These are phyloP conservation scores for Boletellus emodensis DNA, from an alignment of 768 basidiomycete genomes.

Conservation along the genomic window DNA sequence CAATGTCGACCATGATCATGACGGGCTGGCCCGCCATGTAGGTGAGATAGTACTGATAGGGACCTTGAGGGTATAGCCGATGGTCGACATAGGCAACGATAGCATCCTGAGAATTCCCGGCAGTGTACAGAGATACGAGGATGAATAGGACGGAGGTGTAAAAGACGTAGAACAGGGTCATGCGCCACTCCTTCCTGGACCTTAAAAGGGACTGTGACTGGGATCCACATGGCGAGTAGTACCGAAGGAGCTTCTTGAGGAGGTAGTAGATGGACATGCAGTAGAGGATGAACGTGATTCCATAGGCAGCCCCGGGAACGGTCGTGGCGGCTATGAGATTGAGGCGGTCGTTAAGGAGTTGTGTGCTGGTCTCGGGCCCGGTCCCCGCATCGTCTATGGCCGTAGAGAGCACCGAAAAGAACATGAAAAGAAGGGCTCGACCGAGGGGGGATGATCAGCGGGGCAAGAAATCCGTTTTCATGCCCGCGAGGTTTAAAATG, in stretches of 20 bases:
- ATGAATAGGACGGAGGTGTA: constrained; percentile 28
- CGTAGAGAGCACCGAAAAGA: not conserved
- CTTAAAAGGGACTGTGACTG: constrained; percentile 6
- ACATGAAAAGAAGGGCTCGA: constrained; percentile 3
- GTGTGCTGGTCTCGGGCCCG: not conserved
- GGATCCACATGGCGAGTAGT: not conserved
- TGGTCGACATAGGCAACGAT: constrained; percentile 30
- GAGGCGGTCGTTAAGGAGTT: constrained; percentile 21
- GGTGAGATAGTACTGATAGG: constrained; percentile 19
- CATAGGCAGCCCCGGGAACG: constrained; percentile 20
- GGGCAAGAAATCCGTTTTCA: constrained; percentile 6
- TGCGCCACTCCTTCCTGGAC: constrained; percentile 8
- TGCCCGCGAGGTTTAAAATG: constrained; percentile 20
- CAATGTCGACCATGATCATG: constrained; percentile 24
- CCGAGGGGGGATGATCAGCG: constrained; percentile 8
- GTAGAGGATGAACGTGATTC: constrained; percentile 20
- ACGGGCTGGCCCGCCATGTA: constrained; percentile 24
- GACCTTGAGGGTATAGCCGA: constrained; percentile 25
- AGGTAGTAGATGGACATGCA: constrained; percentile 16
- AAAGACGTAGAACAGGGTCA: constrained; percentile 23
- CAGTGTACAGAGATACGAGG: constrained; percentile 25
- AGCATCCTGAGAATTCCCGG: constrained; percentile 27
- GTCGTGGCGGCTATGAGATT: constrained; percentile 25
- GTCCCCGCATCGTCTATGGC: constrained; percentile 6
- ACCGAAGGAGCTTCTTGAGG: constrained; percentile 18